Conservation (phyloP, 2,329 filamentous ascomycete genomes). For the Escovopsis sp. region DNA sequence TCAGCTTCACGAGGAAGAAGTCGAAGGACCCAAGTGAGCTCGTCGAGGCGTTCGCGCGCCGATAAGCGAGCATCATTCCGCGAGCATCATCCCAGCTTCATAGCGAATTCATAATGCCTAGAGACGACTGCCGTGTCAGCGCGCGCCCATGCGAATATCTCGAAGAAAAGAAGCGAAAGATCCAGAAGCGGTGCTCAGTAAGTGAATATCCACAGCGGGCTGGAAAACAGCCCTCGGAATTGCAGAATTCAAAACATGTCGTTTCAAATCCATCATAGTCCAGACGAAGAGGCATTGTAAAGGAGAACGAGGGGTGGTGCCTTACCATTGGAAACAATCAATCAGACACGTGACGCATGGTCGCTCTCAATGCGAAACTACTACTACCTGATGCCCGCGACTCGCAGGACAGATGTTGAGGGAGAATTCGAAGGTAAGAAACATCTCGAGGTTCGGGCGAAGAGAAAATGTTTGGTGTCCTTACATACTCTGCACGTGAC, state of each 20-base stretch:
- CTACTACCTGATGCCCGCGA: too few relatives aligned
- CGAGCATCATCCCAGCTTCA: too few relatives aligned
- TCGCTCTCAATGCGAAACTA: too few relatives aligned
- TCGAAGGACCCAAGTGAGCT: slow-evolving; percentile 33
- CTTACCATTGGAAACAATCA: slow-evolving; percentile 2
- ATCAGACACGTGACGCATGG: background rate
- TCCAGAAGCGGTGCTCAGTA: slow-evolving; percentile 10
- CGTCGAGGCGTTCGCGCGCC: slow-evolving; percentile 27
- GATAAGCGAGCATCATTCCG: too few relatives aligned
- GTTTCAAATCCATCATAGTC: slow-evolving; percentile 13
- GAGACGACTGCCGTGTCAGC: too few relatives aligned
- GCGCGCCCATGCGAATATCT: background rate
- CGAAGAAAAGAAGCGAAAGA: background rate
- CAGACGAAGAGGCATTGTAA: background rate
- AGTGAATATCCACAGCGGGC: slow-evolving; percentile 18
- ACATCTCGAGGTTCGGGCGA: too few relatives aligned
- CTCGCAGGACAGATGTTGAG: too few relatives aligned
- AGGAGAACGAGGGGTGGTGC: slow-evolving; percentile 9
- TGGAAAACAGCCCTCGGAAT: slow-evolving; percentile 25
- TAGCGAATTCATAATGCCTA: too few relatives aligned
- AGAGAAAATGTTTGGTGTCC: too few relatives aligned
- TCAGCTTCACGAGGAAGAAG: slow-evolving; percentile 36
- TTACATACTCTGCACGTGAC: too few relatives aligned
- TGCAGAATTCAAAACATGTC: slow-evolving; percentile 32
- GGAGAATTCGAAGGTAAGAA: too few relatives aligned